Evolutionary conservation across 306 rosid species (phyloP).

Genomic region (Lathyrus tuberosus): DNA sequence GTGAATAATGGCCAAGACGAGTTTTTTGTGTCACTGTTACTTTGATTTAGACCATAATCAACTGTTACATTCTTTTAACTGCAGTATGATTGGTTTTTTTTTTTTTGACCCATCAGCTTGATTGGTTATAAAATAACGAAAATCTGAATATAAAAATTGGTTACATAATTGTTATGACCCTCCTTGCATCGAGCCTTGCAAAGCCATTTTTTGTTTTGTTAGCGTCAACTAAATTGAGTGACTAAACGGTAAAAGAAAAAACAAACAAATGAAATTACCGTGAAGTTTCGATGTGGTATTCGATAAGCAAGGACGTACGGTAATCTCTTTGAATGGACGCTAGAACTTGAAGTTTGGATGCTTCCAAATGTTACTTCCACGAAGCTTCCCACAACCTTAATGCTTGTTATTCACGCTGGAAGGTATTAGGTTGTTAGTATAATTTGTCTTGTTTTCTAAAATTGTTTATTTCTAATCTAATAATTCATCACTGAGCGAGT

Average conservation of each 20-base stretch:
- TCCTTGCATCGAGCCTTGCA: too few relatives aligned
- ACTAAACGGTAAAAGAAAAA: not conserved
- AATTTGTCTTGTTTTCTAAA: not conserved
- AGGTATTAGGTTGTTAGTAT: not conserved
- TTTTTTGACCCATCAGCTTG: too few relatives aligned
- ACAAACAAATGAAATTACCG: constrained; percentile 37
- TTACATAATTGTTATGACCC: too few relatives aligned
- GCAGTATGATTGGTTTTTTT: too few relatives aligned
- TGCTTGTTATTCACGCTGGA: not conserved
- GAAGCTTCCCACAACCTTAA: constrained; percentile 43
- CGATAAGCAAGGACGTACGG: constrained; percentile 14
- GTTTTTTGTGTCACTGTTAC: too few relatives aligned
- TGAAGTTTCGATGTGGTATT: constrained; percentile 39
- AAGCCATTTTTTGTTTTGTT: not conserved
- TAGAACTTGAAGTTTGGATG: constrained; percentile 1
- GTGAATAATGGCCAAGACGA: too few relatives aligned
- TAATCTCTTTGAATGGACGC: not conserved
- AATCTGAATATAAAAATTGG: too few relatives aligned
- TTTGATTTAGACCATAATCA: too few relatives aligned
- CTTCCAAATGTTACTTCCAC: constrained; percentile 24
- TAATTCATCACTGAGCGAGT: not conserved
- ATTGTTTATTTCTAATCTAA: not conserved
- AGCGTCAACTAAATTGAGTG: not conserved
- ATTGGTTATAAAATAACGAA: too few relatives aligned
- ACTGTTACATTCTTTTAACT: too few relatives aligned